Base-by-base conservation (phyloP, 108 stramenopile genomes). In the Pelagomonas calceolata region DNA sequence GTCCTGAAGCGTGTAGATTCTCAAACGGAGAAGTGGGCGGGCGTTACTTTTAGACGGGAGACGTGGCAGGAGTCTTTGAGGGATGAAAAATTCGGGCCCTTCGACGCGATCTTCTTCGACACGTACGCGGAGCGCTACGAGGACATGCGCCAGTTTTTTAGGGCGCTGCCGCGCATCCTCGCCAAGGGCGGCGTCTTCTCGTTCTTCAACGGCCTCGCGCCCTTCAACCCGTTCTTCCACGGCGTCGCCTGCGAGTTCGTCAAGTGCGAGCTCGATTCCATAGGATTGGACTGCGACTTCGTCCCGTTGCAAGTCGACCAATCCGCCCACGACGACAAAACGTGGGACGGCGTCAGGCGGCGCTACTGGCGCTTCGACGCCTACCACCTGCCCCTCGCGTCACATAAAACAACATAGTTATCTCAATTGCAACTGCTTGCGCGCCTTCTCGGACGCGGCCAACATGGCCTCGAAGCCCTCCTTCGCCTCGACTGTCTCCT, bases 201-300 rank as follows among this genome's bases (percentile, higher is more conserved):
- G 44, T 66, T 75, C 64, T 78, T 75, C 37, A 95, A 95, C 80
- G 94, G 94, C n/a, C 63, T 95, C 26, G 90, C 90, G 34, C 94
- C 94, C 0, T 91, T 92, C 79, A 95, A 95, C 81, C 67, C 92
- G 5, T 95, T 95, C 79, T 95, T 95, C 74, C 94, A 95, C 66
- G 92, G 92, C 60, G 92, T 95, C 35, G 78, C 78, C 64, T 75
- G 78, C 60, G 32, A 74, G n/a, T 30, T 74, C 29, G 68, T 74
- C 68, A 88, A 92, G 72, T 65, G 87, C 9, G 89, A 92, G 71
- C 78, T 95, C 15, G 81, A 72, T 21, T 78, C 83, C 34, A 65
- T 95, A 7, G 91, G 88, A 0, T 75, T 95, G 30, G 88, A 89
- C 51, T 71, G 84, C 18, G 88, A 90, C 43, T 95, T 94, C 77